Evolutionary conservation across 1,284 basidiomycete genomes (phyloP).

Genomic region (Apiotrichum mycotoxinovorans): DNA sequence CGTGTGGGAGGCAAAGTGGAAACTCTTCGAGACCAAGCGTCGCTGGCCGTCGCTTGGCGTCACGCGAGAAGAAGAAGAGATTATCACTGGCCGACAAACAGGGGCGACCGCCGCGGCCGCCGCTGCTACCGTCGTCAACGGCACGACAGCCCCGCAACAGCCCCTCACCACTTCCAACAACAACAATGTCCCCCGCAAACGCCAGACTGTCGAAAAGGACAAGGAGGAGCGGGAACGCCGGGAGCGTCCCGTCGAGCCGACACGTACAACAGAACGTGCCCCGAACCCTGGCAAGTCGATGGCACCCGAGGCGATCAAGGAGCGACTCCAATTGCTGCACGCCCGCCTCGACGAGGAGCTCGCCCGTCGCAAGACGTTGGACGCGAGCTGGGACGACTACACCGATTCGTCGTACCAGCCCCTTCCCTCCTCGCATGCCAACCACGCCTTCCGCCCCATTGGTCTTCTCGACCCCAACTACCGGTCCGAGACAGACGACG

Average conservation of each 20-base stretch:
- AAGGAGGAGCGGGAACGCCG: conserved; percentile 43
- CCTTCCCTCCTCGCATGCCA: conserved; percentile 52
- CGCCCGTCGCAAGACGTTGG: conserved; percentile 59
- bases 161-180: conserved; percentile 10
- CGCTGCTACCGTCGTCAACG: conserved; percentile 23
- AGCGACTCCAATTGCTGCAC: conserved; percentile 62
- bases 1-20: conserved; percentile 75
- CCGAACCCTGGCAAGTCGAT: conserved; percentile 32
- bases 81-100: conserved; percentile 54
- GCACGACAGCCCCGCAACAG: background rate
- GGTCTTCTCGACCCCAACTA: conserved; percentile 43
- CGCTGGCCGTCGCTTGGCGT: conserved; percentile 65
- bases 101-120: conserved; percentile 57
- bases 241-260: conserved; percentile 34
- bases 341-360: conserved; percentile 67
- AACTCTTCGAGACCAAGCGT: conserved; percentile 73
- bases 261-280: conserved; percentile 24
- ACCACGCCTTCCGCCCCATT: conserved; percentile 47
- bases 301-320: conserved; percentile 49
- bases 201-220: conserved; percentile 37
- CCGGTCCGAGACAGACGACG: conserved; percentile 28
- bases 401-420: conserved; percentile 75
- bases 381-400: conserved; percentile 79
- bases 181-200: conserved; percentile 37
- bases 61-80: conserved; percentile 75